Evolutionary conservation across 1,284 basidiomycete genomes (phyloP), one percentile per base, ranked within the genome.

Genomic region (Farysia itapuensis): DNA sequence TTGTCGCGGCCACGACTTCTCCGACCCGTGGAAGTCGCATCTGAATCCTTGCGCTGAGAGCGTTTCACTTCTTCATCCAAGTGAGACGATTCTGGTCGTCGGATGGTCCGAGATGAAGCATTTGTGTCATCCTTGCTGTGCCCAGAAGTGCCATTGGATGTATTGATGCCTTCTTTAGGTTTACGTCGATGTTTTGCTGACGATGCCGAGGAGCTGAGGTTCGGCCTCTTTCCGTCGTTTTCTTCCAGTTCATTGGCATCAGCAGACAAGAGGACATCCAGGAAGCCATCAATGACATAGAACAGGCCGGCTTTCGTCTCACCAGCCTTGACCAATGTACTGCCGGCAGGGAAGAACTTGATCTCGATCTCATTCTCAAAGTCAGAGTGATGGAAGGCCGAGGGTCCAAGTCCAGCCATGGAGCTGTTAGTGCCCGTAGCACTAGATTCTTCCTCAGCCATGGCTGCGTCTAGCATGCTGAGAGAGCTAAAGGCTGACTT

Each of bases 361-460:
- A 99, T 93, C 77, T 98, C 94, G 1, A 98, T 89, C 72, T 95
- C 90, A 53, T 95, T 95, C 67, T 96, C 92, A 23, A 97, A 80
- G 52, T 65, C 91, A 83, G 53, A 38, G 9, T 35, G 52, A 16
- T 66, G 56, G 18, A 56, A 53, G n/a, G 49, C 64, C 13, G 42
- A 39, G 5, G 35, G 43, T 13, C 51, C 57, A 14, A 48, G 49
- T 8, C 53, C 64, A 24, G 49, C 58, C 47, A 67, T 53, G 33
- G 53, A 58, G 35, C 53, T 58, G 38, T 49, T 47, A 34, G 54
- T 64, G 4, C 52, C 60, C n/a, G 63, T 67, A 23, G 65, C 33
- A 49, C 57, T 64, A 16, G 58, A 61, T 35, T 72, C 69, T 12
- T 68, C 64, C 22, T 64, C 63, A 11, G 32, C 45, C 51, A 79